A percentile compares a stretch with the other conserved stretches of the same genome.
Conservation (phyloP, 768 basidiomycete species). For the Mycena epipterygia region DNA sequence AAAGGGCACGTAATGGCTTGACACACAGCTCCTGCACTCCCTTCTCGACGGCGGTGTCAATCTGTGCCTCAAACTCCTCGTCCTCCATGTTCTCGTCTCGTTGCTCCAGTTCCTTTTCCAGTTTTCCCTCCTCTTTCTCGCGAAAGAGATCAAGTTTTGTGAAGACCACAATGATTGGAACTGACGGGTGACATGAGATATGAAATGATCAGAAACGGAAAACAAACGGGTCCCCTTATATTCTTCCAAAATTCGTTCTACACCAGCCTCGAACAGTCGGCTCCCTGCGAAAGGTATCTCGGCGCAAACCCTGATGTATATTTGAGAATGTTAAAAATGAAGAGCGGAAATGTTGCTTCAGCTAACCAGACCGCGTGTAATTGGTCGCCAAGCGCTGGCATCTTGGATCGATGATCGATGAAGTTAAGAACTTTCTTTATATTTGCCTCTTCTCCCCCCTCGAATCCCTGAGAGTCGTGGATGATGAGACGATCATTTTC, state of each 20-base stretch:
- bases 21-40: not conserved
- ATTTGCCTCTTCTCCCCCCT: constrained; percentile 12
- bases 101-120: not conserved
- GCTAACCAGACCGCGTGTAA: no score
- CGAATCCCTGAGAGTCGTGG: constrained; percentile 19
- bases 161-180: constrained; percentile 1
- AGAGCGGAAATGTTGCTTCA: no score
- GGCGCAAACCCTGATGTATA: constrained; percentile 13
- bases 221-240: not conserved
- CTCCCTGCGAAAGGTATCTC: constrained; percentile 14
- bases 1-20: constrained; percentile 10
- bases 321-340: no score
- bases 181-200: not conserved
- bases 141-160: constrained; percentile 21
- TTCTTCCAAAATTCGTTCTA: not conserved
- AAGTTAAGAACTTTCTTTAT: constrained; percentile 7
- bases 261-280: constrained; percentile 13
- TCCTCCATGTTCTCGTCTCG: not conserved
- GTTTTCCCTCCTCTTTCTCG: not conserved
- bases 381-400: constrained; percentile 12
- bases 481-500: constrained; percentile 18
- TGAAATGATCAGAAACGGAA: not conserved
- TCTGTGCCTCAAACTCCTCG: not conserved
- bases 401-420: constrained; percentile 17
- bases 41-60: not conserved